These are phyloP conservation scores for Fusarium buxicola DNA, from an alignment of 2,329 filamentous ascomycete genomes.

Conservation along the genomic window DNA sequence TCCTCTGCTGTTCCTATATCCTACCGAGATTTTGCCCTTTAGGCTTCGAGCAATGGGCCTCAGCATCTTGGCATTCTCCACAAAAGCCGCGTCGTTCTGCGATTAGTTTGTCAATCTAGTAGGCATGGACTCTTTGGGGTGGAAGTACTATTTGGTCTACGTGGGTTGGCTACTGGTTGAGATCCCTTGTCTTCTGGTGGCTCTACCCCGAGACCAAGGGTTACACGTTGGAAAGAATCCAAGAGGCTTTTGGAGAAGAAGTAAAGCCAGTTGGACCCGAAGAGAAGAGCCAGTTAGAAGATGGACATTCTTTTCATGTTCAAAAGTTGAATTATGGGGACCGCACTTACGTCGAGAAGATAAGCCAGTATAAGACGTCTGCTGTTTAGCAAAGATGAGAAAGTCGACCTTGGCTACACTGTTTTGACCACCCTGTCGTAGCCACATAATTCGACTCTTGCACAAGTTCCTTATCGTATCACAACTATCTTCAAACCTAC, in stretches of 20 bases:
- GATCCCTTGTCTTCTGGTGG: slow-evolving; percentile 49
- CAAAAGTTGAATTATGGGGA: background rate
- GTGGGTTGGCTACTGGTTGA: slow-evolving; percentile 41
- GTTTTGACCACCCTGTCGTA: no score
- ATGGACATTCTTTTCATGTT: background rate
- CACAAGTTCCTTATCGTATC: no score
- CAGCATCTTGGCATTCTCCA: slow-evolving; percentile 24
- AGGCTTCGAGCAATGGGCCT: slow-evolving; percentile 29
- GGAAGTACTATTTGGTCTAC: slow-evolving; percentile 42
- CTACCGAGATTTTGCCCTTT: slow-evolving; percentile 30
- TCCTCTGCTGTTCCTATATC: slow-evolving; percentile 25
- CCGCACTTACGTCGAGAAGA: slow-evolving; percentile 6
- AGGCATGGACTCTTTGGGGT: slow-evolving; percentile 43
- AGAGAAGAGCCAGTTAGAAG: background rate
- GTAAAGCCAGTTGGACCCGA: slow-evolving; percentile 7
- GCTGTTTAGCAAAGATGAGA: background rate
- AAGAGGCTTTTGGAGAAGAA: slow-evolving; percentile 29
- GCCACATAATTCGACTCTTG: no score
- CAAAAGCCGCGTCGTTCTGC: slow-evolving; percentile 29
- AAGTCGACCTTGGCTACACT: no score
- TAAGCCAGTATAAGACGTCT: background rate
- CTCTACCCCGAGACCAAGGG: slow-evolving; percentile 58
- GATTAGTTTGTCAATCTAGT: slow-evolving; percentile 36
- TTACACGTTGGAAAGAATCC: slow-evolving; percentile 49
- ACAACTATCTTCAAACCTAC: no score